Evolutionary conservation across 768 basidiomycete genomes (phyloP).

Genomic region (Pleurotus pulmonarius): DNA sequence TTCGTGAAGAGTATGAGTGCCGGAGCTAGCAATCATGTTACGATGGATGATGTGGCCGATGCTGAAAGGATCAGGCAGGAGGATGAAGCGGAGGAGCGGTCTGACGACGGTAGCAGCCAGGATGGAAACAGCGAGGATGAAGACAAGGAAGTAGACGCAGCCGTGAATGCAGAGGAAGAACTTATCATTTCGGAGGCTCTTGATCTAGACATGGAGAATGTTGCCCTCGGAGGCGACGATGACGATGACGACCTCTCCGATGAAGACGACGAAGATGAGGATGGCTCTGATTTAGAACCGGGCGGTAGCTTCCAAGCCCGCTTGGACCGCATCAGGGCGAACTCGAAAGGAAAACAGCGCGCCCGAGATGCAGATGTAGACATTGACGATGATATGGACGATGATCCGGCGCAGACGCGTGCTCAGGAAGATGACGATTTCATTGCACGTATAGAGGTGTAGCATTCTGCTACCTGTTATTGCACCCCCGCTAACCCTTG

Average conservation of each 20-base stretch:
- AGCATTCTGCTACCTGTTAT: constrained; percentile 9
- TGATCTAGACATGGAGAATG: constrained; percentile 22
- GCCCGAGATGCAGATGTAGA: constrained; percentile 25
- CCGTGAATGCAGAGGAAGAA: constrained; percentile 42
- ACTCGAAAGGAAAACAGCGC: constrained; percentile 20
- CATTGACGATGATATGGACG: constrained; percentile 26
- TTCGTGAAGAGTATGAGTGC: constrained; percentile 47
- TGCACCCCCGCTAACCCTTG: neutral
- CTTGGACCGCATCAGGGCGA: constrained; percentile 35
- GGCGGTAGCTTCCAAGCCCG: constrained; percentile 42
- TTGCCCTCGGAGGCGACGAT: constrained; percentile 17
- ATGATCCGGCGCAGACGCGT: constrained; percentile 24
- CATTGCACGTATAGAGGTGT: constrained; percentile 51
- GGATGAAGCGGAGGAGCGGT: constrained; percentile 35
- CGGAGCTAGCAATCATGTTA: constrained; percentile 43
- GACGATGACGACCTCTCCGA: constrained; percentile 33
- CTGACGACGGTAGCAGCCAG: constrained; percentile 11
- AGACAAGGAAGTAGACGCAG: constrained; percentile 31
- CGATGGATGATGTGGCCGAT: constrained; percentile 69
- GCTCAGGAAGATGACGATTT: constrained; percentile 58
- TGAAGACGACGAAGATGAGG: constrained; percentile 30
- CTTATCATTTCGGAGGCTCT: constrained; percentile 36
- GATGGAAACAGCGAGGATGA: constrained; percentile 25
- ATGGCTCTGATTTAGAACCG: constrained; percentile 31
- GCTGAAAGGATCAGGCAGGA: constrained; percentile 43